phyloP scores from a whole-genome alignment of 2,329 filamentous ascomycete species.

The Colletotrichum scovillei region DNA sequence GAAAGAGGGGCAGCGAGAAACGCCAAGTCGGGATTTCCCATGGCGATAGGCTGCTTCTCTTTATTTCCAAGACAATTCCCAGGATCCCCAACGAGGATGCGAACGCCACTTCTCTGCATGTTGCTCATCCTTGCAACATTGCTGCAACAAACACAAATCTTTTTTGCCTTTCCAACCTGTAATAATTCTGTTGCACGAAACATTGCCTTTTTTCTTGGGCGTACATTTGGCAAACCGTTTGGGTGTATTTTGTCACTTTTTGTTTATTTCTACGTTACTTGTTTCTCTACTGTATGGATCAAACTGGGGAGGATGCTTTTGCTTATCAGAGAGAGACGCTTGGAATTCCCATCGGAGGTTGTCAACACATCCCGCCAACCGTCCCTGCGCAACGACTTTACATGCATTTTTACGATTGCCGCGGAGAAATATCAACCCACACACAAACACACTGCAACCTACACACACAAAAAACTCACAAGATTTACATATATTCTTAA shows the following conservation, averaged over 20 bases:
- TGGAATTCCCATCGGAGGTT: neutral
- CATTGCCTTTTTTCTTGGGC: constrained; percentile 3
- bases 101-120: neutral
- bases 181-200: constrained; percentile 32
- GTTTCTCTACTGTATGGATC: neutral
- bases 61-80: neutral
- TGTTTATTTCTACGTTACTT: neutral
- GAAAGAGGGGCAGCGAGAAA: constrained; percentile 23
- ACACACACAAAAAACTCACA: neutral
- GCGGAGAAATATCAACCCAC: constrained; percentile 7
- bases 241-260: neutral
- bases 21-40: constrained; percentile 14
- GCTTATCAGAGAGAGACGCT: constrained; percentile 3
- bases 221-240: constrained; percentile 24
- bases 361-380: too few relatives aligned
- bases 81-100: neutral
- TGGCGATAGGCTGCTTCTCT: neutral
- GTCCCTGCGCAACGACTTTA: constrained; percentile 19
- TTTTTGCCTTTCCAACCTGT: constrained; percentile 8
- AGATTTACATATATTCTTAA: constrained; percentile 19
- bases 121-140: constrained; percentile 9
- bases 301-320: constrained; percentile 9
- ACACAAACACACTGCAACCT: constrained; percentile 18
- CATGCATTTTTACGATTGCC: constrained; percentile 23
- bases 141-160: neutral